A percentile compares a stretch with the other conserved stretches of the same genome.
These are phyloP conservation scores for Xylaria castorea DNA, from an alignment of 495 filamentous ascomycete species.

Conservation along the genomic window DNA sequence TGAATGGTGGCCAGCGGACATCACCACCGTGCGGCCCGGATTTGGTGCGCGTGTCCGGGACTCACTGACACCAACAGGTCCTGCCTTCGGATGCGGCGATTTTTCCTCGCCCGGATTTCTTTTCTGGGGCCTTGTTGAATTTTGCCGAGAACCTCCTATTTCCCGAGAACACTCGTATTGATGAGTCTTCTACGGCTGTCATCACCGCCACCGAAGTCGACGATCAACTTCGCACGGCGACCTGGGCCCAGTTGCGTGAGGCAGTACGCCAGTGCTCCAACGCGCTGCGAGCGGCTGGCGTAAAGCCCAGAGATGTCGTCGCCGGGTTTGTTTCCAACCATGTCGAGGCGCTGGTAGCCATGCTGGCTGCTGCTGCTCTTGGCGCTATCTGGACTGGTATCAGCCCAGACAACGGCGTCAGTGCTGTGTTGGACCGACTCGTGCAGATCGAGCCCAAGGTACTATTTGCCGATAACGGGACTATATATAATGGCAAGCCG, in stretches of 20 bases:
- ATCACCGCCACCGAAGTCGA: conserved; percentile 75
- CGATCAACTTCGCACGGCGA: conserved; percentile 65
- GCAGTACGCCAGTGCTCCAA: conserved; percentile 75
- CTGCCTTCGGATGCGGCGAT: conserved; percentile 69
- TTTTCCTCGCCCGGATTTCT: conserved; percentile 88
- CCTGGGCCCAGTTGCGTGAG: conserved; percentile 83
- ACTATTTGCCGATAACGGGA: conserved; percentile 85
- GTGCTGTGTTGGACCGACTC: conserved; percentile 77
- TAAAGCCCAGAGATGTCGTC: conserved; percentile 75
- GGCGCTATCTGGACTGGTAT: conserved; percentile 93
- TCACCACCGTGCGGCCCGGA: conserved; percentile 10
- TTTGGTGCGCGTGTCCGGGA: not conserved
- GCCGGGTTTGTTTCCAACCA: conserved; percentile 88
- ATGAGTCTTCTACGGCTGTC: conserved; percentile 68
- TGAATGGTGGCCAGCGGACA: conserved; percentile 17
- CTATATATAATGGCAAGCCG: conserved; percentile 85
- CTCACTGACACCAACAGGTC: conserved; percentile 59
- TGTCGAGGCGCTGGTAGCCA: conserved; percentile 76
- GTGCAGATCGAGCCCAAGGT: conserved; percentile 80
- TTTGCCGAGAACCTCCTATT: conserved; percentile 93
- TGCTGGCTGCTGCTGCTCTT: conserved; percentile 79
- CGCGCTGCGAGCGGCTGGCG: conserved; percentile 69
- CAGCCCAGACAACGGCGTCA: conserved; percentile 79
- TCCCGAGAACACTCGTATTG: conserved; percentile 58
- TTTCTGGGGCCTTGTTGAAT: conserved; percentile 77